Base-by-base conservation (phyloP, 1,139 yeast species). In the Eremothecium gossypii region DNA sequence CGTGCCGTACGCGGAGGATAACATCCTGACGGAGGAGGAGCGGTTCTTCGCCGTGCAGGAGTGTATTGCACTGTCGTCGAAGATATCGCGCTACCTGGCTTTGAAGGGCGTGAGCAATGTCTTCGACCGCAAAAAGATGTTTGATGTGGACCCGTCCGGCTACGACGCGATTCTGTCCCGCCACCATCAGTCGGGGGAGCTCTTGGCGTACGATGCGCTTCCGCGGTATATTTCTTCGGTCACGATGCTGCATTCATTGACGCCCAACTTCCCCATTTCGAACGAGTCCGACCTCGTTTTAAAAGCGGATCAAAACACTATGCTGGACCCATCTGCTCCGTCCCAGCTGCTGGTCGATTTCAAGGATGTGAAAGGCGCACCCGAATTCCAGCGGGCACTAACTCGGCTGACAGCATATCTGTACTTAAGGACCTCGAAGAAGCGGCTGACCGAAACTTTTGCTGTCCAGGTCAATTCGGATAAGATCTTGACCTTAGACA, bases 311-410 rank as follows among this genome's bases (percentile, higher is more conserved):
- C 65, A 67, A 31, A 70, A 72, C 51, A 63, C 65, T 40, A 70
- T 70, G 44, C 74, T 77, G 50, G 61, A 63, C 40, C 70, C 70
- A 35, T 75, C 72, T 5, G 71, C 76, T 4, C 89, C 89, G 20
- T 79, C 87, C 1, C 91, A 84, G 59, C 75, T 86, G 48, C 65
- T 85, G 59, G 87, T 84, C 37, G 94, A 84, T 60, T 82, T 85
- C 62, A 79, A 79, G 57, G 74, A 84, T 29, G 84, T 84, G 34
- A 65, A 69, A 27, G 83, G 85, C 27, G 70, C 64, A 32, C 71
- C 83, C 2, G 71, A 79, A 7, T 71, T 69, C 45, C 74, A 76
- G 46, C 86, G 87, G 10, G 74, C 76, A 32, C 78, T 81, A 51
- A 70, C 74, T 9, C 85, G 85, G 36, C 71, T 79, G 73, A 77